phyloP scores from a whole-genome alignment of 805 yeast genomes.

The Ogataea nitratoaversa region DNA sequence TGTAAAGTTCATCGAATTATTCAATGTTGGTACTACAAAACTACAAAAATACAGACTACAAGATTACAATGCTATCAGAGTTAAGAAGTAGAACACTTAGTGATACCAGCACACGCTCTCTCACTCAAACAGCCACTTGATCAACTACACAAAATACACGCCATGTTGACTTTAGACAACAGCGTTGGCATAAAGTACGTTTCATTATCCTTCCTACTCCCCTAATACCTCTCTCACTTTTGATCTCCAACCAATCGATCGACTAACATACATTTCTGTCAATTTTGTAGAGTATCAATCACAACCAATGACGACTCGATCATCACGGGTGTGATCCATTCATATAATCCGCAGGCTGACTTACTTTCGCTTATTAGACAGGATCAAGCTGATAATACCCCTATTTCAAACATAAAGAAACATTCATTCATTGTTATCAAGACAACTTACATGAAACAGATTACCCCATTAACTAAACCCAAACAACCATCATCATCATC shows the following conservation, averaged over 20 bases:
- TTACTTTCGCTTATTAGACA: conserved; percentile 37
- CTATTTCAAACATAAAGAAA: conserved; percentile 15
- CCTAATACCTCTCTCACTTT: background rate
- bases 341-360: conserved; percentile 49
- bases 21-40: too few relatives aligned
- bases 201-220: background rate
- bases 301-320: conserved; percentile 55
- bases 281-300: conserved; percentile 47
- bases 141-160: too few relatives aligned
- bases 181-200: conserved; percentile 34
- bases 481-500: conserved; percentile 20
- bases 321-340: conserved; percentile 59
- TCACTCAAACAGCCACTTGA: too few relatives aligned
- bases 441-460: conserved; percentile 51
- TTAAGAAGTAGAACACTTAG: too few relatives aligned
- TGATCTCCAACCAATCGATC: background rate
- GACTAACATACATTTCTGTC: conserved; percentile 3
- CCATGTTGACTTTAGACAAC: conserved; percentile 30
- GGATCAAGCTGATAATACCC: conserved; percentile 18
- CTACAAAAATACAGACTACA: too few relatives aligned
- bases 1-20: too few relatives aligned
- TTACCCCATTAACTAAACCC: conserved; percentile 41
- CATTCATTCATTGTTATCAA: conserved; percentile 48
- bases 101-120: too few relatives aligned
- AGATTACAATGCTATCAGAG: too few relatives aligned